Percentiles rank a stretch among this genome's conserved stretches.
phyloP scores from a whole-genome alignment of 371 early-diverging fungal genomes.

The Encephalitozoon hellem region DNA sequence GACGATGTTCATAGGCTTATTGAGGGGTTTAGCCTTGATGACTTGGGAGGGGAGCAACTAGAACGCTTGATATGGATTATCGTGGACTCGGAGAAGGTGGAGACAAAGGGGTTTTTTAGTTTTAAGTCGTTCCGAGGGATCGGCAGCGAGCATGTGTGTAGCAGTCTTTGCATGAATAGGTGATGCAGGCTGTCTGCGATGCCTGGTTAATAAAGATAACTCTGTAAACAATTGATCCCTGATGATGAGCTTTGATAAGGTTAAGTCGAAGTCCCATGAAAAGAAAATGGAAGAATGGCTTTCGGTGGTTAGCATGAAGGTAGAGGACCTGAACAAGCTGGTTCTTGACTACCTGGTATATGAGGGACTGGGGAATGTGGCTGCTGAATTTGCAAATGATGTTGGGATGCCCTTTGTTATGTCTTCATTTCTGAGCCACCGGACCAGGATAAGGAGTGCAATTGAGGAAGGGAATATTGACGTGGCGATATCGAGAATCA shows the following conservation, averaged over 20 bases:
- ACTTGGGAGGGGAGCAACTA: background rate
- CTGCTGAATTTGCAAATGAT: background rate
- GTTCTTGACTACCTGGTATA: constrained; percentile 15
- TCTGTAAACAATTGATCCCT: constrained; percentile 6
- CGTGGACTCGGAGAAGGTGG: background rate
- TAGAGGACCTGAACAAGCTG: background rate
- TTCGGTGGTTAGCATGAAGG: background rate
- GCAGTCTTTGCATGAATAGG: background rate
- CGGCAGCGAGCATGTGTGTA: background rate
- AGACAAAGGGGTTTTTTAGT: background rate
- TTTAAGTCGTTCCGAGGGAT: background rate
- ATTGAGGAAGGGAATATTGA: constrained; percentile 30
- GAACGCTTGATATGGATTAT: background rate
- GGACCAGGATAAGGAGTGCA: constrained; percentile 6
- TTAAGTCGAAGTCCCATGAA: background rate
- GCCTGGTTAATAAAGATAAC: background rate
- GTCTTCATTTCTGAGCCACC: background rate
- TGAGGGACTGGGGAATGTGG: constrained; percentile 2
- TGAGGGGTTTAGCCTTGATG: background rate
- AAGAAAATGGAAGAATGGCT: background rate
- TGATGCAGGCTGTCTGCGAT: background rate
- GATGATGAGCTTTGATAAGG: background rate
- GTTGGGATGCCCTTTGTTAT: background rate
- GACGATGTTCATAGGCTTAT: background rate
- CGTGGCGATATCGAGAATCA: background rate